Evolutionary conservation across 768 basidiomycete species (phyloP), one percentile per base, ranked within the genome.

Genomic region (Calocybe indica): DNA sequence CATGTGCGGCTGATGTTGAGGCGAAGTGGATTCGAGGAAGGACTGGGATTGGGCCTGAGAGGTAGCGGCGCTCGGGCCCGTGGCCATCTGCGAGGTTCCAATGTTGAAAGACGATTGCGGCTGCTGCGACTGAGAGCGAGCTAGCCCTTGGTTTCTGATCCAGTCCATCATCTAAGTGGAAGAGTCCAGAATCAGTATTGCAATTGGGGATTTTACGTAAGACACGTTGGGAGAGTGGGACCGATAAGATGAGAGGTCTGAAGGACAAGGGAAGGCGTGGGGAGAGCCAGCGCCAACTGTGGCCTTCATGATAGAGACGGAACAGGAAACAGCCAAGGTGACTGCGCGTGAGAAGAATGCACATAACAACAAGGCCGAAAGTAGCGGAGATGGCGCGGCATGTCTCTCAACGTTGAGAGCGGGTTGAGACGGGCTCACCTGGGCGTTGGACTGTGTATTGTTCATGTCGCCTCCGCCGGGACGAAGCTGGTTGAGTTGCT

Each of bases 401-500:
- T 12, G 35, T 35, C 37, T 37, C 35, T 30, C 42, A 46, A 45
- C 43, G 51, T 29, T 29, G 32, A 37, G 48, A 55, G 43, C 54
- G 56, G 53, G 47, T 53, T 40, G 46, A 47, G 32, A 44, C 46
- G 45, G 46, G 75, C 76, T 64, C 51, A 70, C 80, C 76, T 79
- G 79, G 32, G 71, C 60, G 45, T 58, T 72, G 49, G 68, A 62
- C 55, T 72, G 73, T 38, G 61, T 48, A 32, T 63, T 47, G 31
- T 63, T 59, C 52, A 76, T 63, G 57, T 74, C 75, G 39, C 67
- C 59, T 53, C 64, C 70, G 43, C 70, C 71, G 5, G 64, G 59
- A 32, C 75, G 70, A 54, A 74, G 74, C 52, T 68, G 66, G 54
- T 71, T 70, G 50, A 66, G 55, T 44, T 71, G 70, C 59, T 75